phyloP scores from a whole-genome alignment of 148 eudicot species.

The Polygonum aviculare region DNA sequence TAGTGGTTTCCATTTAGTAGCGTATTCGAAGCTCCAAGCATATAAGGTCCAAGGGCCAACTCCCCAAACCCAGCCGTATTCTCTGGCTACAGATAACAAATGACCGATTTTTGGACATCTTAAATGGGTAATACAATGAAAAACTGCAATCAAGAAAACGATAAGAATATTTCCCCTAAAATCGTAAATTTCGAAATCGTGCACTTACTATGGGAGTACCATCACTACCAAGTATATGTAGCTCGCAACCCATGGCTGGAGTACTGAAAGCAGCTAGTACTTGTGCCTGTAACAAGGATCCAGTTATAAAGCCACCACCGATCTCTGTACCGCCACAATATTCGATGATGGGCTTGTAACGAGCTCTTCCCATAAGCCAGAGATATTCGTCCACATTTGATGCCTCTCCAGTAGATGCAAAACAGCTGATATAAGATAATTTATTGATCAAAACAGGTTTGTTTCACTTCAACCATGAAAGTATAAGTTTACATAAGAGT shows the following conservation, averaged over 20 bases:
- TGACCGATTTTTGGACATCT: not conserved
- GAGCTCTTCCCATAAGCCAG: conserved; percentile 95
- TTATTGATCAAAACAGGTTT: not conserved
- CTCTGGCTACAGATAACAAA: conserved; percentile 41
- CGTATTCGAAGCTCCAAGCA: conserved; percentile 87
- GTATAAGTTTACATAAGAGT: conserved; percentile 1
- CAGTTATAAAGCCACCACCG: conserved; percentile 83
- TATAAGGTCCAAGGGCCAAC: conserved; percentile 74
- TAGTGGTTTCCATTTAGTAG: conserved; percentile 83
- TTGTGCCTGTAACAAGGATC: conserved; percentile 81
- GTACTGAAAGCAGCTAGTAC: conserved; percentile 91
- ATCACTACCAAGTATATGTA: conserved; percentile 60
- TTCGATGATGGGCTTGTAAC: conserved; percentile 88
- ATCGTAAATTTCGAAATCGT: not conserved
- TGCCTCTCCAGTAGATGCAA: conserved; percentile 96
- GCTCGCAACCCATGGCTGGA: conserved; percentile 79
- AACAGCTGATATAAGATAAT: conserved; percentile 41
- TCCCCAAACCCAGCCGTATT: conserved; percentile 72
- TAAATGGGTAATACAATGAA: not conserved
- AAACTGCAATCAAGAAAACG: not conserved
- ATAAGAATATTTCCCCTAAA: too few species aligned
- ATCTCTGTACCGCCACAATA: conserved; percentile 97
- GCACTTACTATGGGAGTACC: conserved; percentile 71
- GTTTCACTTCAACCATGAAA: not conserved
- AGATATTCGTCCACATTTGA: conserved; percentile 86